Evolutionary conservation across 345 rosid genomes (phyloP).

Genomic region (Eucalyptus paniculata): DNA sequence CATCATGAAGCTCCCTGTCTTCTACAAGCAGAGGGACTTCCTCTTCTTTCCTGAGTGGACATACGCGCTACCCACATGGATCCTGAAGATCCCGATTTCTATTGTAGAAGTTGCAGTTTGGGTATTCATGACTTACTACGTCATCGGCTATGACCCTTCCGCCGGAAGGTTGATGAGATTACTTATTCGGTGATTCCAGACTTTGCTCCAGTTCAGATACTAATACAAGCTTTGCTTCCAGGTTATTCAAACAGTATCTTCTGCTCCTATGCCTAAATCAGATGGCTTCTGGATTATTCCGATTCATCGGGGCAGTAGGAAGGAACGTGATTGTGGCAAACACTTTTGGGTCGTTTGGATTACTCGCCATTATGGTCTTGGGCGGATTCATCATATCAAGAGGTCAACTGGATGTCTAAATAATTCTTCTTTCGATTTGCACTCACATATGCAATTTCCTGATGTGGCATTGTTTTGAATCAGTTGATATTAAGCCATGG

Average conservation of each 20-base stretch:
- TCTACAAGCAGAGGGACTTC: slow-evolving; percentile 86
- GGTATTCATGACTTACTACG: slow-evolving; percentile 44
- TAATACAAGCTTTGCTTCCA: slow-evolving; percentile 3
- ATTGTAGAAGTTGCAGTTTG: slow-evolving; percentile 47
- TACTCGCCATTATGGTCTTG: slow-evolving; percentile 28
- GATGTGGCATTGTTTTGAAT: not conserved
- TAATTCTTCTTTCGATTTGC: not conserved
- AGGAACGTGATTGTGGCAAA: slow-evolving; percentile 52
- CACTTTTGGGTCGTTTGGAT: slow-evolving; percentile 39
- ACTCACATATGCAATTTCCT: not conserved
- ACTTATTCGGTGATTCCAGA: not conserved
- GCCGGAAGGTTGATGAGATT: slow-evolving; percentile 16
- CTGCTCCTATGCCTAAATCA: slow-evolving; percentile 27
- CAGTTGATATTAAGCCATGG: slow-evolving; percentile 45
- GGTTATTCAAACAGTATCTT: slow-evolving; percentile 45
- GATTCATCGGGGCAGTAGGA: slow-evolving; percentile 42
- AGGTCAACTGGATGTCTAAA: slow-evolving; percentile 6
- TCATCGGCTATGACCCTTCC: slow-evolving; percentile 40
- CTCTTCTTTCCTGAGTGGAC: slow-evolving; percentile 89
- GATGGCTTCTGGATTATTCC: slow-evolving; percentile 52
- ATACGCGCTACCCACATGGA: slow-evolving; percentile 69
- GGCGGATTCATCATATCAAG: slow-evolving; percentile 55
- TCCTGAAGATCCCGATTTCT: slow-evolving; percentile 72
- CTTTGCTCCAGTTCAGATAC: not conserved
- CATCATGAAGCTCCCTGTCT: slow-evolving; percentile 68